Percentiles rank a stretch among this genome's conserved stretches.
Evolutionary conservation across 805 yeast species (phyloP).

Genomic region (Hanseniaspora meyeri): DNA sequence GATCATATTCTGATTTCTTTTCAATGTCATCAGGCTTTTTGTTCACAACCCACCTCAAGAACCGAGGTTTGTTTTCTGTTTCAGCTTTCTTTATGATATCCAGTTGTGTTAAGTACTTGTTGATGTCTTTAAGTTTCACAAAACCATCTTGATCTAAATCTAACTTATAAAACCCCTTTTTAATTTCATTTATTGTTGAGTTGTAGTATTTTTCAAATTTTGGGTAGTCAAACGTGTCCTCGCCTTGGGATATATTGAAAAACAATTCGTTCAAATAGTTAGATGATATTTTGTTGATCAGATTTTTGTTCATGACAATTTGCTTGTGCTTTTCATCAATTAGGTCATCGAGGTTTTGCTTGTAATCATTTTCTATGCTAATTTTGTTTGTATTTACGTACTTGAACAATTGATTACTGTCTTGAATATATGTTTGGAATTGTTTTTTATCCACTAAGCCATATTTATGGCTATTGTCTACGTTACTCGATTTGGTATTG

Average conservation of each 20-base stretch:
- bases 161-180: constrained; percentile 51
- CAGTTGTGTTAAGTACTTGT: constrained; percentile 46
- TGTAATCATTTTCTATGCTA: background rate
- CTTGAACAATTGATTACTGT: constrained; percentile 7
- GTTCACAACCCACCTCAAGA: constrained; percentile 24
- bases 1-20: background rate
- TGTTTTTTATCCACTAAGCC: background rate
- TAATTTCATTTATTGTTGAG: constrained; percentile 60
- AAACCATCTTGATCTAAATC: constrained; percentile 66
- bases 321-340: constrained; percentile 4
- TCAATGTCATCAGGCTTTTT: background rate
- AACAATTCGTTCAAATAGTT: constrained; percentile 29
- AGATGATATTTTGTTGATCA: constrained; percentile 9
- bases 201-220: constrained; percentile 56
- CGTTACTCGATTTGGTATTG: background rate
- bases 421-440: constrained; percentile 2
- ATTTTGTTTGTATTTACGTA: constrained; percentile 4
- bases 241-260: constrained; percentile 44
- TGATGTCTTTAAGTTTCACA: constrained; percentile 53
- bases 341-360: background rate
- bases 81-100: constrained; percentile 23
- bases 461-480: background rate
- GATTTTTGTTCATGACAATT: background rate
- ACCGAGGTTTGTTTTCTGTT: background rate
- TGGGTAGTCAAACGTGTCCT: constrained; percentile 45